Base-by-base conservation (phyloP, 2,329 filamentous ascomycete genomes). In the Periconia macrospinosa region DNA sequence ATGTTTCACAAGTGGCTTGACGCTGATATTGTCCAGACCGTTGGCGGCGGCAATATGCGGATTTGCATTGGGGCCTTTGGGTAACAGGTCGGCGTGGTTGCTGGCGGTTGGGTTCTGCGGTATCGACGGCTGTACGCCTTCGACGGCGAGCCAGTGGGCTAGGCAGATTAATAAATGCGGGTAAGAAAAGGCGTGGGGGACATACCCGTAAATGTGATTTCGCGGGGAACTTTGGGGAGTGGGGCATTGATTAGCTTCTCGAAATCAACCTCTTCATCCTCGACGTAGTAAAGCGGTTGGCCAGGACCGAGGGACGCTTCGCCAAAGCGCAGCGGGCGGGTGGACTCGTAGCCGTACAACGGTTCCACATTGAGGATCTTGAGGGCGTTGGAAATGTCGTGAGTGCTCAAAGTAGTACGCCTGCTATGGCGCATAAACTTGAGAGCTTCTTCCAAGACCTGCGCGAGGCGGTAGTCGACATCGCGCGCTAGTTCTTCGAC, bases 211-310 rank as follows among this genome's bases (percentile, higher is more conserved):
- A 97, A 93, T 56, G 87, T 91, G 66, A 94, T 89, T 74, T 99
- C 94, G 47, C 93, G 83, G 33, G 94, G 94, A 30, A 99, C 92
- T 75, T 95, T 97, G 23, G 94, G 94, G 61, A 99, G 77, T 5
- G 94, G 91, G 60, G 92, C 92, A 77, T 99, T 99, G 72, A 99
- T 97, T 62, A 99, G 80, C 80, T 97, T 97, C 79, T 99, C 94
- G 70, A 99, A 97, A 75, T 99, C 94, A 50, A 97, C 88, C 79
- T 99, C 94, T 70, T 99, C 94, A 72, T 99, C 94, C 70, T 99
- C 94, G 37, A 99, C 89, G 72, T 99, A 99, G 76, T 93, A 99
- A 19, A 99, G 79, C 49, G 93, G 92, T 75, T 99, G 94, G 10
- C 93, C 92, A 14, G 92, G 92, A 0, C 94, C 94, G 56, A 99